A percentile compares a stretch with the other conserved stretches of the same genome.
Conservation (phyloP, 2,329 filamentous ascomycete species). For the Aureobasidium sp. region DNA sequence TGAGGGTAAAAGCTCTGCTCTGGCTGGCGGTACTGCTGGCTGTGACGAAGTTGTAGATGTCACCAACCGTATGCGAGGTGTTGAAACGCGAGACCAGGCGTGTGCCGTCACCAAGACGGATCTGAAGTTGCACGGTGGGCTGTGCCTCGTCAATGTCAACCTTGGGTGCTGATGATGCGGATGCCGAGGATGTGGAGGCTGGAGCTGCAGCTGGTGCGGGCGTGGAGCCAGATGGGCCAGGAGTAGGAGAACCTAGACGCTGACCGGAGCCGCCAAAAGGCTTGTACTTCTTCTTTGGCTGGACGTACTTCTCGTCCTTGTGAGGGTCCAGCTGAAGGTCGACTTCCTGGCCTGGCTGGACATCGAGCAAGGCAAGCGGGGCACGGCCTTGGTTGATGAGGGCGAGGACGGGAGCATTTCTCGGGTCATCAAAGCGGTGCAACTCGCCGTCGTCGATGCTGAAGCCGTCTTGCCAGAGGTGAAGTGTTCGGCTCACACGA, state of each 20-base stretch:
- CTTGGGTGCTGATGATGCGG: constrained; percentile 33
- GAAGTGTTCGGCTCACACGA: constrained; percentile 61
- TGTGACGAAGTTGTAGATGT: constrained; percentile 69
- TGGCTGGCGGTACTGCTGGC: constrained; percentile 54
- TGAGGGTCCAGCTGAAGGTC: constrained; percentile 71
- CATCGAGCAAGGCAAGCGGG: constrained; percentile 70
- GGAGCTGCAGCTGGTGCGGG: constrained; percentile 26
- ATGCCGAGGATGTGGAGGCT: constrained; percentile 25
- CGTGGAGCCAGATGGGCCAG: constrained; percentile 45
- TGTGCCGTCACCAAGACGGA: constrained; percentile 72
- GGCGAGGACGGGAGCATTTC: constrained; percentile 62
- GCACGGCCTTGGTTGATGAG: constrained; percentile 73
- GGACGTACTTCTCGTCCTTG: constrained; percentile 66
- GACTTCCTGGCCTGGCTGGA: constrained; percentile 65
- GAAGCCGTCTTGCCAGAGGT: constrained; percentile 79
- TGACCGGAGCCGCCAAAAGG: constrained; percentile 68
- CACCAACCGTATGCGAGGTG: constrained; percentile 66
- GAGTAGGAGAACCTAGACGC: constrained; percentile 69
- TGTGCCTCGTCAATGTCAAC: constrained; percentile 56
- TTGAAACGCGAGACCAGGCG: constrained; percentile 76
- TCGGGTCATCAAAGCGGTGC: constrained; percentile 70
- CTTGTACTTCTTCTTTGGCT: constrained; percentile 67
- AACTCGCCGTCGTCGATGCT: constrained; percentile 77
- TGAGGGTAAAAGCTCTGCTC: constrained; percentile 62
- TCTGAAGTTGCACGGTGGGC: constrained; percentile 64